These are phyloP conservation scores for Fraxinus baroniana DNA, from an alignment of 305 asterid genomes.

Conservation along the genomic window DNA sequence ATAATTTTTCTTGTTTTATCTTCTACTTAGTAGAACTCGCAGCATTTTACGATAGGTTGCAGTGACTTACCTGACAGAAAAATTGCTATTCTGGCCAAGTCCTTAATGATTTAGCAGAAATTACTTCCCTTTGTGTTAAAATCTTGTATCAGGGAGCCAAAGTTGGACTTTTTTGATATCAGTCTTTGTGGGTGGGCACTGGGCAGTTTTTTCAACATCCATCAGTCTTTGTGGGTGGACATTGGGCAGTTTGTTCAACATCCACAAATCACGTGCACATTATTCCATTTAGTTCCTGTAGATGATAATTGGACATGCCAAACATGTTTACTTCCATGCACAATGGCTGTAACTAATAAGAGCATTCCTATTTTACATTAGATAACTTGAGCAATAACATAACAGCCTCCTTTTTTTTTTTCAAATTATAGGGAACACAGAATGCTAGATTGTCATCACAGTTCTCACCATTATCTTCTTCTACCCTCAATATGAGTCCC, in stretches of 20 bases:
- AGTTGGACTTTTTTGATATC: background rate
- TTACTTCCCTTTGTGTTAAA: conserved; percentile 4
- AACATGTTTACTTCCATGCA: background rate
- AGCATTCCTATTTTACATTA: background rate
- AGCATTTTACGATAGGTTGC: background rate
- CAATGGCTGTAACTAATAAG: background rate
- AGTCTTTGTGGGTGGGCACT: conserved; percentile 9
- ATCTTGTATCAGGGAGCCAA: background rate
- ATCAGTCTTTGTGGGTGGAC: conserved; percentile 15
- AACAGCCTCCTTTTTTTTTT: conserved; percentile 13
- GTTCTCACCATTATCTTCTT: conserved; percentile 46
- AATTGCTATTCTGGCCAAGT: background rate
- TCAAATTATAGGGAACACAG: conserved; percentile 52
- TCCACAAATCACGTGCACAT: background rate
- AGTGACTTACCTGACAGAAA: background rate
- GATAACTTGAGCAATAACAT: background rate
- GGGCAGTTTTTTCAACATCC: conserved; percentile 7
- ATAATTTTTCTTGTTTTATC: background rate
- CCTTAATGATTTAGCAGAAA: conserved; percentile 4
- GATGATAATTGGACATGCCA: background rate
- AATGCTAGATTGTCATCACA: conserved; percentile 48
- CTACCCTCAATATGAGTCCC: conserved; percentile 51
- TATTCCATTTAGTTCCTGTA: conserved; percentile 5
- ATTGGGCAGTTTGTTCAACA: conserved; percentile 3
- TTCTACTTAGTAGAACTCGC: conserved; percentile 7